Evolutionary conservation across 768 basidiomycete genomes (phyloP).

Genomic region (Suillus subaureus): DNA sequence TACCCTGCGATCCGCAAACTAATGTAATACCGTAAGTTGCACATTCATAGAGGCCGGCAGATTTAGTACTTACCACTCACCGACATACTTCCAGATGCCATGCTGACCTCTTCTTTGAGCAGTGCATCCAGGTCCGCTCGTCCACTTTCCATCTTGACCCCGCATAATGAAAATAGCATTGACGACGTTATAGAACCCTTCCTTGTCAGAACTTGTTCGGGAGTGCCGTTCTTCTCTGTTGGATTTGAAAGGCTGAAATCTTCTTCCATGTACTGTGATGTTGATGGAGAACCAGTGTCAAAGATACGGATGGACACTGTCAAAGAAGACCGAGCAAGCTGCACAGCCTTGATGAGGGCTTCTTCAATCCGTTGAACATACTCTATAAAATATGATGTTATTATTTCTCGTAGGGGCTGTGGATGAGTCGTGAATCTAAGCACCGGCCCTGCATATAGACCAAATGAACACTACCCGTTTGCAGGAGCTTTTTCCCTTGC

Average conservation of each 20-base stretch:
- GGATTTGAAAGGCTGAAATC: conserved; percentile 19
- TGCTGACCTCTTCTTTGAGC: conserved; percentile 39
- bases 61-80: conserved; percentile 49
- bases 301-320: conserved; percentile 44
- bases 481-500: conserved; percentile 20
- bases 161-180: conserved; percentile 21
- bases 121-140: conserved; percentile 45
- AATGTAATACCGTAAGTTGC: background rate
- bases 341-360: conserved; percentile 35
- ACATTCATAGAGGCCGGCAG: too few species aligned
- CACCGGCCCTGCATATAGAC: conserved; percentile 51
- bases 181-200: background rate
- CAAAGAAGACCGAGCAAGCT: conserved; percentile 31
- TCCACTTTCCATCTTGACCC: conserved; percentile 35
- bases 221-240: conserved; percentile 10
- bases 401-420: background rate
- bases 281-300: conserved; percentile 33
- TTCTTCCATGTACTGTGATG: conserved; percentile 13
- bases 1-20: conserved; percentile 53
- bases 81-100: conserved; percentile 41
- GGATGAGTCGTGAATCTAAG: conserved; percentile 7
- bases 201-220: conserved; percentile 9
- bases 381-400: conserved; percentile 17
- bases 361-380: conserved; percentile 51
- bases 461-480: conserved; percentile 53